These are phyloP conservation scores for Phaeosphaeriaceae sp. DNA, from an alignment of 2,329 filamentous ascomycete genomes.

Conservation along the genomic window DNA sequence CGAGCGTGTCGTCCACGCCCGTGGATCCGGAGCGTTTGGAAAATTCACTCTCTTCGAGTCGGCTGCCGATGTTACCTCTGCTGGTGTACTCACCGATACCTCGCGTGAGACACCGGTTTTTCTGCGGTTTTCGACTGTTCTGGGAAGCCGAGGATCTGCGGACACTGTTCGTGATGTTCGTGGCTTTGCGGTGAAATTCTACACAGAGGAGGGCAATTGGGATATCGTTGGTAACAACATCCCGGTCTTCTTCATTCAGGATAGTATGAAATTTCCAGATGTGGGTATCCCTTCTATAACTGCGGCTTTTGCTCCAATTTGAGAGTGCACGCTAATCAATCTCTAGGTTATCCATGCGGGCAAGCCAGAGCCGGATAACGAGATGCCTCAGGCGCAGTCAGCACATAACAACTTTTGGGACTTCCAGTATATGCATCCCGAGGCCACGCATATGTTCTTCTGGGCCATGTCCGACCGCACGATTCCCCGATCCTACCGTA, in stretches of 20 bases:
- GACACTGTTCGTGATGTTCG: conserved; percentile 85
- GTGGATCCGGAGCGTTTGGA: conserved; percentile 70
- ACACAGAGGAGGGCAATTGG: conserved; percentile 80
- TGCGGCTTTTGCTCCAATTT: too few species aligned
- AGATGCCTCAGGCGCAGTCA: conserved; percentile 73
- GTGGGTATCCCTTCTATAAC: too few species aligned
- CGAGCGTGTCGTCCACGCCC: conserved; percentile 72
- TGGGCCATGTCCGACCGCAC: conserved; percentile 79
- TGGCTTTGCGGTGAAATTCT: conserved; percentile 80
- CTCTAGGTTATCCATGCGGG: conserved; percentile 69
- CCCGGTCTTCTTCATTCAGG: conserved; percentile 78
- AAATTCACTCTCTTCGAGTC: conserved; percentile 71
- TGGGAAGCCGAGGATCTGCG: conserved; percentile 76
- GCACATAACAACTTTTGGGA: conserved; percentile 81
- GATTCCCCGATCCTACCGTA: conserved; percentile 77
- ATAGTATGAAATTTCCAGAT: too few species aligned
- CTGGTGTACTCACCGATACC: conserved; percentile 72
- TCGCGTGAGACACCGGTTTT: conserved; percentile 72
- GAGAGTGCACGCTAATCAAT: too few species aligned
- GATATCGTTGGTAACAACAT: conserved; percentile 78
- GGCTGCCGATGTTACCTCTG: conserved; percentile 67
- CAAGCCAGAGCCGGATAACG: conserved; percentile 75
- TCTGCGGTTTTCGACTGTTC: conserved; percentile 78
- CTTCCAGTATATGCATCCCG: conserved; percentile 69
- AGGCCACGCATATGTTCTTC: conserved; percentile 80